Evolutionary conservation across 257 asterid species (phyloP), one percentile per base, ranked within the genome.

Genomic region (Fraxinus pennsylvanica): DNA sequence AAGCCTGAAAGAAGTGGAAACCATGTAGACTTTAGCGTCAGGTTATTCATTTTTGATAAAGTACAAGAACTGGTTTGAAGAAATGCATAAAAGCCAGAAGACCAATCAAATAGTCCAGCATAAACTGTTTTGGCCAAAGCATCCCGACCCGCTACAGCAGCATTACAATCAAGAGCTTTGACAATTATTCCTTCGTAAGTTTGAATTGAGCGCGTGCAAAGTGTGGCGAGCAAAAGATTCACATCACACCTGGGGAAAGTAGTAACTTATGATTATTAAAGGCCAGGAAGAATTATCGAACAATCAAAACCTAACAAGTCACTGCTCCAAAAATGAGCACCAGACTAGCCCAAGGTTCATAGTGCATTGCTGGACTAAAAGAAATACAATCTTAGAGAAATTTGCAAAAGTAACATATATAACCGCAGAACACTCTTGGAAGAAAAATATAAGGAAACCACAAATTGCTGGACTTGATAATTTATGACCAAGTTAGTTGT

Each of bases 81-180:
- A 57, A 57, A 61, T 43, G 84, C 80, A 45, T 25, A 61, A 73
- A 65, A 50, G 78, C 57, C 81, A 79, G 78, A 94, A 71, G 69
- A 94, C 99, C 99, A 96, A 89, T 96, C 99, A 86, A 96, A 96
- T 57, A 92, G 84, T 78, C 92, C 90, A 80, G 99, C 96, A 84
- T 96, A 96, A 86, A 96, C 85, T 63, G 97, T 93, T 85, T 96
- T 96, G 10, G 98, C 99, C 89, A 96, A 86, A 82, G 97, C 88
- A 93, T 96, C 99, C 85, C 98, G 94, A 69, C 99, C 98, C 73
- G 97, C 91, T 66, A 85, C 89, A 76, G 99, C 97, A 85, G 98
- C 98, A 87, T 73, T 84, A 73, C 96, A 91, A 80, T 96, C 99
- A 80, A 96, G 92, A 78, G 94, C 91, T 86, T 90, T 93, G 76